Conservation (phyloP, 2,329 filamentous ascomycete genomes). For the Ascochyta pisi region DNA sequence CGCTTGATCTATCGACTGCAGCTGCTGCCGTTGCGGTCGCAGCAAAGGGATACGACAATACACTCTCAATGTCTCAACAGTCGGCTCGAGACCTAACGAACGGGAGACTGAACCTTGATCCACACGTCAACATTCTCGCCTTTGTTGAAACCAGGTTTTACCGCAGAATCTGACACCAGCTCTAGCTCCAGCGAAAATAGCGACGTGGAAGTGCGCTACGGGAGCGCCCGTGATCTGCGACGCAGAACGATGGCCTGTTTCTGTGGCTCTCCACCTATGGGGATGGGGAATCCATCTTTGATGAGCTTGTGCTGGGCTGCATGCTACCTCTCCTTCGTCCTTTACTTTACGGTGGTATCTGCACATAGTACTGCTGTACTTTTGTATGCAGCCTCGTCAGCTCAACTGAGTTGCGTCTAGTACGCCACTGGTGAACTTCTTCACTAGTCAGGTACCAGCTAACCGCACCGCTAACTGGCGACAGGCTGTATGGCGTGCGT, state of each 20-base stretch:
- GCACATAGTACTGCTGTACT: no score
- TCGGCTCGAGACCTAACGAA: background rate
- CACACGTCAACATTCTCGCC: background rate
- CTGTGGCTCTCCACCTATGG: background rate
- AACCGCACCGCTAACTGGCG: slow-evolving; percentile 4
- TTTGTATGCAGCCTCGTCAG: background rate
- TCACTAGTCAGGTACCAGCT: slow-evolving; percentile 18
- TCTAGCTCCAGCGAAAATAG: slow-evolving; percentile 11
- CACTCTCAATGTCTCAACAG: background rate
- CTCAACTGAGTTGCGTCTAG: slow-evolving; percentile 1
- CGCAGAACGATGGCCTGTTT: slow-evolving; percentile 3
- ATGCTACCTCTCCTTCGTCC: background rate
- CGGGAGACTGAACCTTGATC: background rate
- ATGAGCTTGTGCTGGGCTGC: background rate
- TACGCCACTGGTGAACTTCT: slow-evolving; percentile 1
- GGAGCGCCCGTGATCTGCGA: slow-evolving; percentile 28
- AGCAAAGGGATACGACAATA: background rate
- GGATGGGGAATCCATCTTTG: background rate
- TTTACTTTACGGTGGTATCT: background rate
- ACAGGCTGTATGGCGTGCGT: slow-evolving; percentile 1
- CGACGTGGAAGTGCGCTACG: slow-evolving; percentile 8
- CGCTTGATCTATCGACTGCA: background rate
- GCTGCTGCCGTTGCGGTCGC: background rate
- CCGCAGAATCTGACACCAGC: background rate
- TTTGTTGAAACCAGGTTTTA: slow-evolving; percentile 6